Percentiles rank a stretch among this genome's conserved stretches.
Conservation (phyloP, 805 yeast genomes). For the Ascoidea tarda region DNA sequence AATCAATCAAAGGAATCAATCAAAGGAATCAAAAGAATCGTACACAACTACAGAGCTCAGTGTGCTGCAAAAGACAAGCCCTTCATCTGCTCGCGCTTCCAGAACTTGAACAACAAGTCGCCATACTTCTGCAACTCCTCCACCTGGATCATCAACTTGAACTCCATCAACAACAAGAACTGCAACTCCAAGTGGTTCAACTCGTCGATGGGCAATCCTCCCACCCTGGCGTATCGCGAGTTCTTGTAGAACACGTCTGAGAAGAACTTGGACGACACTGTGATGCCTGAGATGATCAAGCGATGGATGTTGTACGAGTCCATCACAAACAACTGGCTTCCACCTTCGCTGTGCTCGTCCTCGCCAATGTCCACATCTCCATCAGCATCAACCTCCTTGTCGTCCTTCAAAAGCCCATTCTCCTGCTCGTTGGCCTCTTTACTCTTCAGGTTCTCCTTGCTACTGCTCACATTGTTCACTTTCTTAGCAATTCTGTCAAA, state of each 20-base stretch:
- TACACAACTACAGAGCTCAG: no score
- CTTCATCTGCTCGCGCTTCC: conserved; percentile 56
- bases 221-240: conserved; percentile 88
- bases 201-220: conserved; percentile 89
- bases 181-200: conserved; percentile 86
- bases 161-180: conserved; percentile 72
- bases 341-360: conserved; percentile 2
- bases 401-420: conserved; percentile 4
- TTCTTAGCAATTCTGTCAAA: conserved; percentile 87
- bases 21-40: no score
- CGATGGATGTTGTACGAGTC: conserved; percentile 94
- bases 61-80: not conserved
- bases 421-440: conserved; percentile 2
- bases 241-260: conserved; percentile 91
- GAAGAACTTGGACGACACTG: conserved; percentile 90
- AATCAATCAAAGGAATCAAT: no score
- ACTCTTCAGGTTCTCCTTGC: conserved; percentile 8
- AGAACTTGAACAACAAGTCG: conserved; percentile 69
- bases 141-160: conserved; percentile 71
- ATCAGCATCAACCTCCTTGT: conserved; percentile 1
- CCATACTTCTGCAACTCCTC: conserved; percentile 90
- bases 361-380: conserved; percentile 11
- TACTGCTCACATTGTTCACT: conserved; percentile 35
- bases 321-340: conserved; percentile 69
- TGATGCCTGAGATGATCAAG: conserved; percentile 83